Conservation (phyloP, 163 green algal genomes). For the Volvox carteri region DNA sequence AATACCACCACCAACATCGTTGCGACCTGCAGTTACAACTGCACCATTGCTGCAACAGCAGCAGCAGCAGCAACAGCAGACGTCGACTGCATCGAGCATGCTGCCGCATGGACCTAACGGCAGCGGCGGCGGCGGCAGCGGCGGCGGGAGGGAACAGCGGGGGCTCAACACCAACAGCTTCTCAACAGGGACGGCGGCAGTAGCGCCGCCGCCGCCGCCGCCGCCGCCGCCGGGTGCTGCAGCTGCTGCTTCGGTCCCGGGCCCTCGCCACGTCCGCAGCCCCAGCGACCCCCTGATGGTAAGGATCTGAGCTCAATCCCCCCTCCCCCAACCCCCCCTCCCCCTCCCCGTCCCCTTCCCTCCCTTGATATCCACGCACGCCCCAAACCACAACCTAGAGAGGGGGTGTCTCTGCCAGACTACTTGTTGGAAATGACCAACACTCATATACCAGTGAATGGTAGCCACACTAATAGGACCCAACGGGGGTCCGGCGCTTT, state of each 20-base stretch:
- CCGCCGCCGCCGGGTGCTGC: neutral
- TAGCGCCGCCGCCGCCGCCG: neutral
- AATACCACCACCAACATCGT: neutral
- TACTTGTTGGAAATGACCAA: no score
- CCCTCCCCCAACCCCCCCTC: no score
- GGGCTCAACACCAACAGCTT: no score
- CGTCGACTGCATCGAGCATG: neutral
- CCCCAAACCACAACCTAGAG: no score
- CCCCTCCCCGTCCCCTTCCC: no score
- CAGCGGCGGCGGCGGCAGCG: neutral
- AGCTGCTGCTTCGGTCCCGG: neutral
- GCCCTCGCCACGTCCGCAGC: conserved; percentile 15
- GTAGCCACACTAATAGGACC: no score
- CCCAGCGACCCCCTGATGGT: conserved; percentile 22
- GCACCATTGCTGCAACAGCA: neutral
- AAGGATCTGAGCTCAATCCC: no score
- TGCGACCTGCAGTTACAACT: neutral
- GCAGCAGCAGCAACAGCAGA: conserved; percentile 9
- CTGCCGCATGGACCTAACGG: neutral
- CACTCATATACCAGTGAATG: no score
- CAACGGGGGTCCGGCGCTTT: no score
- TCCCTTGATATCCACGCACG: no score
- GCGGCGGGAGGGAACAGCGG: neutral
- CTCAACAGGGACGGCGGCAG: neutral
- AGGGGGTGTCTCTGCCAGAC: no score